Evolutionary conservation across 192 early-diverging fungal genomes (phyloP).

Genomic region (Paraglomus occultum): DNA sequence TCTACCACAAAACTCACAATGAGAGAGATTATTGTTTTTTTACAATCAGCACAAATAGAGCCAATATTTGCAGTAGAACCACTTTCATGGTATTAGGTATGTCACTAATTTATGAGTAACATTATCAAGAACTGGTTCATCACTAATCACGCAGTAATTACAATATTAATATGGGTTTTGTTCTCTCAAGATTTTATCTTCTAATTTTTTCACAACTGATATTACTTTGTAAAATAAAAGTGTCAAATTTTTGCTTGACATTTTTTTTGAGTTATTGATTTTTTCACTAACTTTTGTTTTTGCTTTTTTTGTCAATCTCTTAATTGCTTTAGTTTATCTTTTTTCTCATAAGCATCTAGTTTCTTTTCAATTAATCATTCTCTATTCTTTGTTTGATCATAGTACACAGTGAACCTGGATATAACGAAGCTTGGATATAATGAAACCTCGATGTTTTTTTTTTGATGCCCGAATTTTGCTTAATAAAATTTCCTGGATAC

Average conservation of each 20-base stretch:
- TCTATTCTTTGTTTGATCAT: too few relatives aligned
- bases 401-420: too few relatives aligned
- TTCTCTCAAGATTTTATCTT: slow-evolving; percentile 15
- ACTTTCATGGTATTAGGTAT: neutral
- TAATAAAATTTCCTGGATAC: too few relatives aligned
- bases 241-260: slow-evolving; percentile 9
- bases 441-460: too few relatives aligned
- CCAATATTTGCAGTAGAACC: slow-evolving; percentile 1
- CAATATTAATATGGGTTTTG: slow-evolving; percentile 15
- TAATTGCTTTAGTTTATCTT: too few relatives aligned
- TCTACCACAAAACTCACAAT: slow-evolving; percentile 18
- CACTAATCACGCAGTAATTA: slow-evolving; percentile 10
- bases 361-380: too few relatives aligned
- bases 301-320: too few relatives aligned
- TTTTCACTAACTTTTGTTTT: slow-evolving; percentile 14
- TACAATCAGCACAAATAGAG: slow-evolving; percentile 20
- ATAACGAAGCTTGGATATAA: too few relatives aligned
- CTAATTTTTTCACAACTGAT: neutral
- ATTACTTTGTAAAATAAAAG: slow-evolving; percentile 12
- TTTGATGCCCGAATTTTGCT: too few relatives aligned
- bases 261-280: slow-evolving; percentile 1
- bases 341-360: too few relatives aligned
- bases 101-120: slow-evolving; percentile 5
- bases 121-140: neutral
- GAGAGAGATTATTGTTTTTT: slow-evolving; percentile 9